These are phyloP conservation scores for Cladosporium austrohemisphaericum DNA, from an alignment of 2,329 filamentous ascomycete genomes.

Conservation along the genomic window DNA sequence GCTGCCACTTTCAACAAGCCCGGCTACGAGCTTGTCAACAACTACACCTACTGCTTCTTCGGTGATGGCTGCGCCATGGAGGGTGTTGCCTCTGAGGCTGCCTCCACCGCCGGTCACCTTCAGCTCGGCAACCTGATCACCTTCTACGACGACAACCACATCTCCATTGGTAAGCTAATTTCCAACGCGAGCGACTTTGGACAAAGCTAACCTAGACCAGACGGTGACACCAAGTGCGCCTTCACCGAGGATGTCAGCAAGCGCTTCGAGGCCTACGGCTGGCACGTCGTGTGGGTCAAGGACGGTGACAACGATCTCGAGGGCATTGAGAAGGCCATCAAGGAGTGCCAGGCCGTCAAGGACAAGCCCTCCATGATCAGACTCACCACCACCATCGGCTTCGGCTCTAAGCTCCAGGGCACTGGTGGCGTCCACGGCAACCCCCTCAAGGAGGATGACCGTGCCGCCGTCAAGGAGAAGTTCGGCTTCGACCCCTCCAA, in stretches of 20 bases:
- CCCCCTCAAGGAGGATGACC: slow-evolving; percentile 90
- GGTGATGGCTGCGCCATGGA: slow-evolving; percentile 99
- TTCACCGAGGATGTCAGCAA: slow-evolving; percentile 96
- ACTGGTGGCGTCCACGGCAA: slow-evolving; percentile 95
- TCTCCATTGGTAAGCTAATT: slow-evolving; percentile 70
- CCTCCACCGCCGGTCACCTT: slow-evolving; percentile 87
- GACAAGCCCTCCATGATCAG: slow-evolving; percentile 98
- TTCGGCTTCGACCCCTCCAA: slow-evolving; percentile 95
- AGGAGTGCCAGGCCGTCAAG: slow-evolving; percentile 78
- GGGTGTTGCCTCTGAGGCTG: slow-evolving; percentile 91
- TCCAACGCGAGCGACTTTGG: no score
- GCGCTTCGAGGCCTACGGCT: slow-evolving; percentile 95
- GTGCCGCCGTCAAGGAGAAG: slow-evolving; percentile 87
- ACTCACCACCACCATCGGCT: slow-evolving; percentile 95
- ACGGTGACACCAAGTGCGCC: slow-evolving; percentile 90
- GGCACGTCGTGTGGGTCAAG: slow-evolving; percentile 80
- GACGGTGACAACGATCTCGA: slow-evolving; percentile 87
- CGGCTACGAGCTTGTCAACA: slow-evolving; percentile 84
- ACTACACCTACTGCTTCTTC: slow-evolving; percentile 96
- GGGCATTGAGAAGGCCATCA: slow-evolving; percentile 82
- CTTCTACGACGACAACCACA: slow-evolving; percentile 98
- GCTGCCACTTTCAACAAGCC: slow-evolving; percentile 95
- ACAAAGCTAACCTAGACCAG: slow-evolving; percentile 39
- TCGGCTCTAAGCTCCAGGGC: slow-evolving; percentile 86
- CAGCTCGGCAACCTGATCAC: slow-evolving; percentile 96